Evolutionary conservation across 2,329 filamentous ascomycete species (phyloP), one percentile per base, ranked within the genome.

Genomic region (Verticillium albo-atrum): DNA sequence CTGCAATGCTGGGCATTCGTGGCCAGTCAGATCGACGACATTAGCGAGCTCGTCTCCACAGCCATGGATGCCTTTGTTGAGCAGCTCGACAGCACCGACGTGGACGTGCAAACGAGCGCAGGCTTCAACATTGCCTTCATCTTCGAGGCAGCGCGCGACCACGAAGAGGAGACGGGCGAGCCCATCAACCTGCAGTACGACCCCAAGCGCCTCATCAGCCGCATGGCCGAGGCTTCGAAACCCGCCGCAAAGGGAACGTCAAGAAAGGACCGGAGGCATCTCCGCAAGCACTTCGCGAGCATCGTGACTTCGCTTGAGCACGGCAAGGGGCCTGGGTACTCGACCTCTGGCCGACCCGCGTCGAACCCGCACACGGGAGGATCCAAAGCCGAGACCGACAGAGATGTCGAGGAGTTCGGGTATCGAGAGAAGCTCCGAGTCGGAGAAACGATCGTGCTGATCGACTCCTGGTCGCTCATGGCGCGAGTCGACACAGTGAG

Each of bases 31-130:
- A 77, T 94, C 6, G 88, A 92, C 3, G 90, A 94, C 67, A 79
- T 92, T 51, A 86, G 90, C 65, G 82, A 84, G 17, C 81, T 87
- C 61, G 91, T 89, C 32, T 87, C 91, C 63, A 76, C 85, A 28
- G 89, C 90, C 17, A 83, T 95, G 67, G 89, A 95, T 57, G 87
- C 89, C 2, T 92, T 97, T 66, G 87, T 91, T 50, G 92, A 96
- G 54, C 92, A 96, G 73, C 87, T 97, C 20, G 87, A 93, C 61
- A 92, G 89, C 70, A 81, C 81, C 32, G 87, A 92, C 60, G 78
- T 86, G 1, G 78, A 83, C 9, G 90, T 96, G 1, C 91, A 95
- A 68, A 86, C 91, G 53, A 86, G 89, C 3, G 89, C 91, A 0
- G 91, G 89, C 3, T 85, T 89, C 68, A 91, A 91, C 71, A 92